phyloP scores from a whole-genome alignment of 495 filamentous ascomycete genomes.

The Letharia columbiana region DNA sequence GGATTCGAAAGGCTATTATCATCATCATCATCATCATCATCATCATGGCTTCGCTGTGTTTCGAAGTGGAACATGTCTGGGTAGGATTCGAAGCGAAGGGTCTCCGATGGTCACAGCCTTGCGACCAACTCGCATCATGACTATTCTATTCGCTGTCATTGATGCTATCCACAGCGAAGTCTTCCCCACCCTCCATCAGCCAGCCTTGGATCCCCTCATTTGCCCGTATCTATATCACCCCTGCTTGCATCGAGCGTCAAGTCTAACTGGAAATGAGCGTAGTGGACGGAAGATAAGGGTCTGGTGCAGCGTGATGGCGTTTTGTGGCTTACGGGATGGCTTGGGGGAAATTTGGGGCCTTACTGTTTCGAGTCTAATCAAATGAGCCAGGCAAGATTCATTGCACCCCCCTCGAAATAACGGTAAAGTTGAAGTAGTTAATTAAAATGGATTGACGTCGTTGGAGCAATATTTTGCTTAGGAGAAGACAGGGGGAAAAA shows the following conservation, averaged over 20 bases:
- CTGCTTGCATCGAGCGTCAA: not conserved
- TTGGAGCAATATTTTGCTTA: not conserved
- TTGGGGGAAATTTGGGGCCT: not conserved
- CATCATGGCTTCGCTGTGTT: not conserved
- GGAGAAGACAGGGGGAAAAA: too few relatives aligned
- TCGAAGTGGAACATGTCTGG: not conserved
- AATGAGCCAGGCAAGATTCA: not conserved
- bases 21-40: too few relatives aligned
- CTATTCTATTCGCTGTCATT: slow-evolving; percentile 1
- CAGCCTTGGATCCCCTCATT: not conserved
- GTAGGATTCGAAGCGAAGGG: not conserved
- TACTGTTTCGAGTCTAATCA: slow-evolving; percentile 7
- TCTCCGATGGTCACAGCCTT: slow-evolving; percentile 8
- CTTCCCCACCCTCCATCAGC: slow-evolving; percentile 7
- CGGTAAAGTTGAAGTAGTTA: slow-evolving; percentile 14
- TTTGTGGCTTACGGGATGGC: slow-evolving; percentile 21
- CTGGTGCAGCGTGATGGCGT: slow-evolving; percentile 21
- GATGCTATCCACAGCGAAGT: not conserved
- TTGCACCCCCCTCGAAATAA: not conserved
- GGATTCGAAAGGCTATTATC: not conserved
- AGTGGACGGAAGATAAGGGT: slow-evolving; percentile 20
- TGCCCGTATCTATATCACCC: not conserved
- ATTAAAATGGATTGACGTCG: not conserved
- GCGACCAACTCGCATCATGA: slow-evolving; percentile 1
- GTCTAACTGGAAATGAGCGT: not conserved